A percentile compares a stretch with the other conserved stretches of the same genome.
Evolutionary conservation across 768 basidiomycete species (phyloP).

Genomic region (Mycena rebaudengoi): DNA sequence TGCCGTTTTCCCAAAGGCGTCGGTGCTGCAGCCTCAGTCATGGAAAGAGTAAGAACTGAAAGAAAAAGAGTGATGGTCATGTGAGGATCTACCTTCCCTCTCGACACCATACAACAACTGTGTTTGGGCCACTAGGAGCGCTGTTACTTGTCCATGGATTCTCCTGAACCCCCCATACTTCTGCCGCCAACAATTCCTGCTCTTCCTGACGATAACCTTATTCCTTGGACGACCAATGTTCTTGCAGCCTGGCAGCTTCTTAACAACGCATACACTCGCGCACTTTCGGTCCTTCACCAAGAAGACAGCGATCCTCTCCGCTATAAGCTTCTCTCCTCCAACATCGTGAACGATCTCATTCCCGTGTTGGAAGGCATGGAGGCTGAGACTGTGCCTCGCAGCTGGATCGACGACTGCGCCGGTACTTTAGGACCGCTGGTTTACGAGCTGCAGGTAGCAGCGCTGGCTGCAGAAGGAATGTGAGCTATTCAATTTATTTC

Average conservation of each 20-base stretch:
- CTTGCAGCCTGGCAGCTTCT: not conserved
- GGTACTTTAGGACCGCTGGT: not conserved
- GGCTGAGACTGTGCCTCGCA: not conserved
- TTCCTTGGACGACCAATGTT: not conserved
- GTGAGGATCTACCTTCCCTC: not conserved
- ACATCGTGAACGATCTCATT: not conserved
- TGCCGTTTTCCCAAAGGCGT: no score
- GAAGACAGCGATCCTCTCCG: slow-evolving; percentile 4
- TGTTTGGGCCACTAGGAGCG: no score
- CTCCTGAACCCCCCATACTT: not conserved
- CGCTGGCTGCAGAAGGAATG: slow-evolving; percentile 6
- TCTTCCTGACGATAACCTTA: not conserved
- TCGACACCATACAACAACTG: no score
- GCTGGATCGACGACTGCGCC: not conserved
- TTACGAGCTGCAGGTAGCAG: not conserved
- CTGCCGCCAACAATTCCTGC: not conserved
- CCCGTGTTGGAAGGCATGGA: not conserved
- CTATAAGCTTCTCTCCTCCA: not conserved
- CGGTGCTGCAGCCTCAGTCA: no score
- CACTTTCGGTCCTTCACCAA: not conserved
- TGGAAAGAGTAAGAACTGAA: not conserved
- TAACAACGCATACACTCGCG: not conserved
- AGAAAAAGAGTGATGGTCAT: not conserved
- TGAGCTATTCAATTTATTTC: not conserved
- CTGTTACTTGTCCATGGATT: no score